Evolutionary conservation across 495 filamentous ascomycete genomes (phyloP).

Genomic region (Xylaria cubensis): DNA sequence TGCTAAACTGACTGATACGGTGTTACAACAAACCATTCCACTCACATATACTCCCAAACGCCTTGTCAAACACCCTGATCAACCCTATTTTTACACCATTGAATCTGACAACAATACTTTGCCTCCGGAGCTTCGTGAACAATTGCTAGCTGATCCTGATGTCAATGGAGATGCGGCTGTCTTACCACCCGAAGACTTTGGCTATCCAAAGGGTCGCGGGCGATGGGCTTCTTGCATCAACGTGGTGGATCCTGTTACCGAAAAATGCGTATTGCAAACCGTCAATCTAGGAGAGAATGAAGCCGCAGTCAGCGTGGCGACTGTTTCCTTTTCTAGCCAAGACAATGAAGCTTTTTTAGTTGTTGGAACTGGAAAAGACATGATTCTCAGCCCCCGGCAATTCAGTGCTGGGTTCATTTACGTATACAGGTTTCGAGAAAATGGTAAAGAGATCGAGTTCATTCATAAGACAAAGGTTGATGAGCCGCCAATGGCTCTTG

Average conservation of each 20-base stretch:
- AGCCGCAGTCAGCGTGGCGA: constrained; percentile 83
- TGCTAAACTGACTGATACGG: constrained; percentile 82
- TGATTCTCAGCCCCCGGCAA: constrained; percentile 75
- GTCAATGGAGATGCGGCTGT: constrained; percentile 72
- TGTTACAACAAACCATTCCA: constrained; percentile 85
- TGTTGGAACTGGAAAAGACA: constrained; percentile 91
- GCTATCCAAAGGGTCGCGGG: constrained; percentile 79
- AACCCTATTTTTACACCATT: constrained; percentile 89
- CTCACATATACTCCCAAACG: constrained; percentile 90
- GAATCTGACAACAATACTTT: constrained; percentile 92
- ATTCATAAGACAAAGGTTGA: constrained; percentile 95
- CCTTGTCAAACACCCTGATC: constrained; percentile 86
- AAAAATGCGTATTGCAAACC: constrained; percentile 73
- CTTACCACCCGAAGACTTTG: constrained; percentile 84
- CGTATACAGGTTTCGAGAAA: constrained; percentile 88
- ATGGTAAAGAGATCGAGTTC: constrained; percentile 86
- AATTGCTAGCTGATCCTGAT: constrained; percentile 69
- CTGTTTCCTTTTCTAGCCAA: constrained; percentile 84
- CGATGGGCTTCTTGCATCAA: constrained; percentile 97
- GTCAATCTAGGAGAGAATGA: constrained; percentile 90
- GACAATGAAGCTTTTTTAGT: constrained; percentile 89
- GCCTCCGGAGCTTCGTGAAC: constrained; percentile 71
- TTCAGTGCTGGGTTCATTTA: constrained; percentile 84
- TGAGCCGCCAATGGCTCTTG: constrained; percentile 84
- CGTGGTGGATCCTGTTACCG: constrained; percentile 79